These are phyloP conservation scores for Leishmania aethiopica DNA, from an alignment of 208 protist species.

Conservation along the genomic window DNA sequence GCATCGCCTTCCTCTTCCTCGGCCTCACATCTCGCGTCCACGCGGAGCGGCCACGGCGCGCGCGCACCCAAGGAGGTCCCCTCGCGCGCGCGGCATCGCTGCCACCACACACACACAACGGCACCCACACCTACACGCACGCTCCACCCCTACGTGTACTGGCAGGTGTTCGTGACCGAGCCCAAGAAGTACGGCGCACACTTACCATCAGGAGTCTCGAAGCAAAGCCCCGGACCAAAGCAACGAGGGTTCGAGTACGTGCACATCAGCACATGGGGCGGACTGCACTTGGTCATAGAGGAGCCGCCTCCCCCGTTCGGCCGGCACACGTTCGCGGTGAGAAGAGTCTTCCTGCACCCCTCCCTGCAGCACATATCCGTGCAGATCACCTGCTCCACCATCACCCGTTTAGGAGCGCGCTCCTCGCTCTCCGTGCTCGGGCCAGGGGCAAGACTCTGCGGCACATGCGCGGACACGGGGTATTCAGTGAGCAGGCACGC, in stretches of 20 bases:
- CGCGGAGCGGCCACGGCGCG: neutral
- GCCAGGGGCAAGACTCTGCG: neutral
- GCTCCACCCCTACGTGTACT: neutral
- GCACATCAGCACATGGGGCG: conserved; percentile 31
- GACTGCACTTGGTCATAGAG: conserved; percentile 37
- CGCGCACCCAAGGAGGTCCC: neutral
- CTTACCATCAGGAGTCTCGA: neutral
- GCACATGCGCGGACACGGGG: conserved; percentile 17
- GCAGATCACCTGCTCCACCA: conserved; percentile 32
- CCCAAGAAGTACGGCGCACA: conserved; percentile 32
- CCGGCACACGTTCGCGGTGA: conserved; percentile 18
- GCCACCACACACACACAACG: neutral
- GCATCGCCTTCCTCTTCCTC: neutral
- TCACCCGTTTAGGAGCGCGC: neutral
- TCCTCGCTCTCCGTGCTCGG: neutral
- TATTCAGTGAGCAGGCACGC: conserved; percentile 47
- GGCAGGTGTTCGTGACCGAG: conserved; percentile 16
- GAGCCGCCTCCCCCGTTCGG: conserved; percentile 6
- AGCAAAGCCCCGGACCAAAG: conserved; percentile 2
- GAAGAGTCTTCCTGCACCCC: conserved; percentile 12
- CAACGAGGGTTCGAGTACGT: conserved; percentile 14
- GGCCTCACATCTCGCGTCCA: neutral
- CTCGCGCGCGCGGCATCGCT: neutral
- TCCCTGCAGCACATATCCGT: conserved; percentile 17
- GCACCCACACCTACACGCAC: too few relatives aligned